Percentiles rank a stretch among this genome's conserved stretches.
Evolutionary conservation across 805 yeast species (phyloP).

Genomic region (Metschnikowia aberdeeniae): DNA sequence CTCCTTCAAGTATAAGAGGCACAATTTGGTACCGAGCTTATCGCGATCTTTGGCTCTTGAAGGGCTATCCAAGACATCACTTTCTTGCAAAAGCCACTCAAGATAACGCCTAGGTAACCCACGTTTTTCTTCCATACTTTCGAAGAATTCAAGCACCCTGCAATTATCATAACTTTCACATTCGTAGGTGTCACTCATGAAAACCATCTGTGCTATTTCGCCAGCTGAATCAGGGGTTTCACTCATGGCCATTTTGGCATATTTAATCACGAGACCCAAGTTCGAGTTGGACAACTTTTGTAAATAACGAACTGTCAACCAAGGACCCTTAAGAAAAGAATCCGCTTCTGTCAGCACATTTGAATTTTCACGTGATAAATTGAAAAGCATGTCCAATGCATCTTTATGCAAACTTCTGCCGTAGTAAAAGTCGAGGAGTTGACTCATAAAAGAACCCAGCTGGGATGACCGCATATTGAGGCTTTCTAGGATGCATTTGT

Average conservation of each 20-base stretch:
- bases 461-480: conserved; percentile 20
- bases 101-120: conserved; percentile 38
- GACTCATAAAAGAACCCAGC: conserved; percentile 48
- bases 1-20: conserved; percentile 29
- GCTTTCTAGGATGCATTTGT: conserved; percentile 44
- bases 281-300: conserved; percentile 49
- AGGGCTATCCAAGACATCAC: conserved; percentile 26
- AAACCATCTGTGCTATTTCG: conserved; percentile 42
- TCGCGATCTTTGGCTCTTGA: conserved; percentile 15
- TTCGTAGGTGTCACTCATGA: conserved; percentile 60
- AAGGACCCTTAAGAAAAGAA: conserved; percentile 33
- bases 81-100: conserved; percentile 39
- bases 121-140: conserved; percentile 20
- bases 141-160: conserved; percentile 52
- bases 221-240: conserved; percentile 13
- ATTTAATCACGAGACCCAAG: conserved; percentile 54
- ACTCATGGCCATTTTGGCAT: conserved; percentile 48
- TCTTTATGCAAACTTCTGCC: conserved; percentile 58
- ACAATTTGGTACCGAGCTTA: conserved; percentile 34
- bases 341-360: conserved; percentile 17
- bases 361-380: conserved; percentile 15
- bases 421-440: conserved; percentile 72
- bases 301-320: conserved; percentile 51
- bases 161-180: conserved; percentile 54
- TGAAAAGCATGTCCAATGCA: conserved; percentile 60